Evolutionary conservation across 1,139 yeast species (phyloP), one percentile per base, ranked within the genome.

Genomic region (Chernovozyma sophiae-reginae): DNA sequence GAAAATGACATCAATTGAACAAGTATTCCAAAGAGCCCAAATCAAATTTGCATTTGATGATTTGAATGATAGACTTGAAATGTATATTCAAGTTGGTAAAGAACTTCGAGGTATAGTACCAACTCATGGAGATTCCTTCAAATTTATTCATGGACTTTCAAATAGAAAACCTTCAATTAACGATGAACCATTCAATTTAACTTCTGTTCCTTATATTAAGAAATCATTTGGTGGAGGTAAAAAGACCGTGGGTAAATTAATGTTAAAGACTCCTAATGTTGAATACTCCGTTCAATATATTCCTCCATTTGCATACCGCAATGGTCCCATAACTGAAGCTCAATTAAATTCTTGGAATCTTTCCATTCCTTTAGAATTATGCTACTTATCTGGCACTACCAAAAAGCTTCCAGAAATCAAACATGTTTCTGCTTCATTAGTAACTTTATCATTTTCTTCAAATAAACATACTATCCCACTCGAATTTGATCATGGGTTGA

Each of bases 321-420:
- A 12, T 18, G 5, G 24, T 8, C 14, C 28, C 10, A 16, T 12
- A 7, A 4, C 3, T 26, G 23, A 35, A 2, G 41, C 41, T 4
- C 45, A 44, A 19, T 42, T 45, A n/a, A 34, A 49, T 1, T 42
- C 56, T 19, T 60, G 71, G 64, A 54, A 53, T 16, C 18, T 65
- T 2, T 43, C 50, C 4, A 47, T 69, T 14, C 73, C 73, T 1
- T 26, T 68, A 19, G 54, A 55, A 4, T 24, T 56, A 2, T 7
- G 31, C 2, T 47, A 55, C 18, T 35, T 43, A 3, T 33, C 43
- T 4, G 40, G 48, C 4, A 31, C 41, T 3, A 25, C 32, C 12
- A 16, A 32, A 13, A 32, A 30, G 20, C 22, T 33, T 3, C 33
- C 41, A 26, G 28, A 29, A 13, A 20, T 37, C 13, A 34, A 37